These are phyloP conservation scores for Ceratocystis eucalypticola DNA, from an alignment of 2,329 filamentous ascomycete genomes.

Conservation along the genomic window DNA sequence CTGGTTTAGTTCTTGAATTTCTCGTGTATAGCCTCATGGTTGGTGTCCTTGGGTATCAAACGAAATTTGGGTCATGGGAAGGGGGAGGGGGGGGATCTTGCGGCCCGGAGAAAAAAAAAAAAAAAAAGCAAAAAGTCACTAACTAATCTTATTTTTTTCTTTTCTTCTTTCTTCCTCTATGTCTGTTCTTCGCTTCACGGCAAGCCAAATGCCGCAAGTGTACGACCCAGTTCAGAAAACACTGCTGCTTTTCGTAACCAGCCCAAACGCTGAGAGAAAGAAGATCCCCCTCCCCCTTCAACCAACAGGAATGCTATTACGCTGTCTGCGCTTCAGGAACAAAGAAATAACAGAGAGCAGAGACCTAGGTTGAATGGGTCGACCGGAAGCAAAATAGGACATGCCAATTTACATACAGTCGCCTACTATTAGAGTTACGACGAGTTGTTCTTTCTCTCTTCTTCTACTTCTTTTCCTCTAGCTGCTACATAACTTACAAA, in stretches of 20 bases:
- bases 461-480: no score
- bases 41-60: neutral
- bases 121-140: neutral
- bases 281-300: no score
- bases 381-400: no score
- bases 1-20: neutral
- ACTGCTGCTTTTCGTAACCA: no score
- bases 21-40: neutral
- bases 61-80: neutral
- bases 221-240: neutral
- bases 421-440: no score
- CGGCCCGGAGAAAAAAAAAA: neutral
- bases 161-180: neutral
- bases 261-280: neutral
- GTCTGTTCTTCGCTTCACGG: conserved; percentile 9
- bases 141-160: neutral
- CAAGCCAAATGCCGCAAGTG: conserved; percentile 6
- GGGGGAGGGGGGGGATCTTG: neutral
- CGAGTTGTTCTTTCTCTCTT: no score
- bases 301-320: no score
- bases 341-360: no score
- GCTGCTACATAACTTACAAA: neutral
- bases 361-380: no score
- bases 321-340: no score
- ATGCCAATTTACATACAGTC: no score